phyloP scores from a whole-genome alignment of 805 yeast genomes.

The Saturnispora dispora region DNA sequence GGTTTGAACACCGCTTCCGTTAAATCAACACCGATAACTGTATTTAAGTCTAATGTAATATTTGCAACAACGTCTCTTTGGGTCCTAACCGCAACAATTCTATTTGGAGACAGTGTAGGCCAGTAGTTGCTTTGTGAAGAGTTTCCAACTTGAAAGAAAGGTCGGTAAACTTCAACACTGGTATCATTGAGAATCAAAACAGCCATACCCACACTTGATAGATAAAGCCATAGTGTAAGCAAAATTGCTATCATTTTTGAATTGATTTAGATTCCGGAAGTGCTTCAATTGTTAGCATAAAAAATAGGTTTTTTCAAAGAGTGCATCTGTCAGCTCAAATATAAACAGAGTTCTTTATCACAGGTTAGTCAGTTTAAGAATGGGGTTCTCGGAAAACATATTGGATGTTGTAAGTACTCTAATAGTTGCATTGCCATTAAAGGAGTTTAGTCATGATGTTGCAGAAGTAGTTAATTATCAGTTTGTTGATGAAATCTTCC shows the following conservation, averaged over 20 bases:
- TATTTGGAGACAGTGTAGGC: slow-evolving; percentile 25
- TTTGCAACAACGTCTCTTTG: slow-evolving; percentile 40
- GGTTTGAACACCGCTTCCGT: slow-evolving; percentile 25
- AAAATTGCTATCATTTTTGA: not conserved
- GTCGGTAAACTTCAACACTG: not conserved
- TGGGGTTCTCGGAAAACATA: slow-evolving; percentile 8
- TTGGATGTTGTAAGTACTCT: slow-evolving; percentile 12
- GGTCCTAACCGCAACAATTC: slow-evolving; percentile 32
- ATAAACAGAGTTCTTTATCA: not conserved
- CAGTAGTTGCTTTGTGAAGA: slow-evolving; percentile 17
- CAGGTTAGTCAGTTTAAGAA: not conserved
- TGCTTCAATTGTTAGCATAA: not conserved
- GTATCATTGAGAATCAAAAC: not conserved
- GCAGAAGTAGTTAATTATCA: slow-evolving; percentile 22
- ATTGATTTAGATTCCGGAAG: not conserved
- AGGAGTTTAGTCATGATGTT: slow-evolving; percentile 16
- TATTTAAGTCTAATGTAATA: slow-evolving; percentile 31
- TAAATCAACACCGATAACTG: slow-evolving; percentile 33
- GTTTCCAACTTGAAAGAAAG: not conserved
- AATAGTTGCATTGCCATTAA: slow-evolving; percentile 14
- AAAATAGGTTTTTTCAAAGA: not conserved
- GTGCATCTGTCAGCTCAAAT: not conserved
- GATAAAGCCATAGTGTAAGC: not conserved
- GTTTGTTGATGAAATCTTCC: slow-evolving; percentile 75
- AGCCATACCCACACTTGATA: not conserved